phyloP scores from a whole-genome alignment of 495 filamentous ascomycete genomes.

The Neurospora sp. region DNA sequence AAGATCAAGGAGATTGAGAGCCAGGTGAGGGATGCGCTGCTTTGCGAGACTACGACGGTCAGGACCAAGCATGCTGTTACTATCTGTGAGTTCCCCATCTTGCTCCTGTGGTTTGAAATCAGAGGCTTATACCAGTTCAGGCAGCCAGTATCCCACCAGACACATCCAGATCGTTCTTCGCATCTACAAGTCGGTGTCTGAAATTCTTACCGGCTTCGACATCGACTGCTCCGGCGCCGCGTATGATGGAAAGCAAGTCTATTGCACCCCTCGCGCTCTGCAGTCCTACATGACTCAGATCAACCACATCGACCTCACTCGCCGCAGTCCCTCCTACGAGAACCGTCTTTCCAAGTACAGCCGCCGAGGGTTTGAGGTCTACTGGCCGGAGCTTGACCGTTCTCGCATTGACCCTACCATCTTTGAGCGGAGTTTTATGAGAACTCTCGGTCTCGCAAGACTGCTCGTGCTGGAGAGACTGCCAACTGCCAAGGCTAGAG shows the following conservation, averaged over 20 bases:
- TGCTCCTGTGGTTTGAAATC: too few relatives aligned
- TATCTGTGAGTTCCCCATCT: conserved; percentile 35
- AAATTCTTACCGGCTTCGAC: conserved; percentile 79
- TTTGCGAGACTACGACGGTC: conserved; percentile 66
- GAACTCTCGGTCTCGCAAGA: conserved; percentile 66
- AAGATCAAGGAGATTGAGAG: conserved; percentile 75
- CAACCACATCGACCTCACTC: conserved; percentile 68
- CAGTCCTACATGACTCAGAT: conserved; percentile 68
- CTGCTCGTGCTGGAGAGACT: conserved; percentile 72
- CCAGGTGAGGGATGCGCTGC: conserved; percentile 57
- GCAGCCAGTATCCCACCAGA: conserved; percentile 67
- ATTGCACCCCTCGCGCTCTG: conserved; percentile 57
- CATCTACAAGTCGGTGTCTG: conserved; percentile 68
- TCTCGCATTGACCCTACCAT: conserved; percentile 71
- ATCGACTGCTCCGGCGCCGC: conserved; percentile 74
- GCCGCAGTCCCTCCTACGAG: conserved; percentile 76
- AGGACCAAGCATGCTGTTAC: conserved; percentile 78
- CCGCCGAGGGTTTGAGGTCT: conserved; percentile 72
- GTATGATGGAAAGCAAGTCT: conserved; percentile 70
- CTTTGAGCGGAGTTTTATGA: conserved; percentile 65
- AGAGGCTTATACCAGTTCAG: conserved; percentile 16
- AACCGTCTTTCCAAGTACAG: conserved; percentile 83
- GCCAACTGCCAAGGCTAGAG: conserved; percentile 53
- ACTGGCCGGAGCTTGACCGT: conserved; percentile 63
- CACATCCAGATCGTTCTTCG: conserved; percentile 77